Evolutionary conservation across 106 monocot genomes (phyloP).

Genomic region (Acorus gramineus): DNA sequence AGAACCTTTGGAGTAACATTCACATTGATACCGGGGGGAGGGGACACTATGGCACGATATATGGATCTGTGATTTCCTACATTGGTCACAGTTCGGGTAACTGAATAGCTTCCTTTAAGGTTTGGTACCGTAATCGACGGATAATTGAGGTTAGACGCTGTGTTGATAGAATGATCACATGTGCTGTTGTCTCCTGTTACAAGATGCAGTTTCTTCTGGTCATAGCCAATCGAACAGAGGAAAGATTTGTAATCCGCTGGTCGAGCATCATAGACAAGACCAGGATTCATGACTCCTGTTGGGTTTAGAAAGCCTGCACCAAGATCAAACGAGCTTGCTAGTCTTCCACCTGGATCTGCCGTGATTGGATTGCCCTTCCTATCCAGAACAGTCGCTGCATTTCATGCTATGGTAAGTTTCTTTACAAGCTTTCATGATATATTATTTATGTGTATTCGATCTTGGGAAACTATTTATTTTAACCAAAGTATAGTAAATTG

Average conservation of each 20-base stretch:
- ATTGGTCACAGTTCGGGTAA: slow-evolving; percentile 69
- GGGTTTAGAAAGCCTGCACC: slow-evolving; percentile 74
- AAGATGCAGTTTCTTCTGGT: slow-evolving; percentile 34
- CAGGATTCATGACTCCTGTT: slow-evolving; percentile 47
- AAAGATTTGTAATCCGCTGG: slow-evolving; percentile 60
- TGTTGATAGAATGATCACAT: slow-evolving; percentile 17
- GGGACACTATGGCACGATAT: slow-evolving; percentile 37
- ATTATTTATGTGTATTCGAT: too few relatives aligned
- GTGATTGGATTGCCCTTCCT: slow-evolving; percentile 35
- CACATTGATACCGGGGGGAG: slow-evolving; percentile 50
- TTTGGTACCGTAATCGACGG: slow-evolving; percentile 64
- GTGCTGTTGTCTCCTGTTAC: slow-evolving; percentile 52
- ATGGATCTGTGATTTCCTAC: slow-evolving; percentile 40
- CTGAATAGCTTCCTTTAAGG: slow-evolving; percentile 26
- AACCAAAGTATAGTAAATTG: too few relatives aligned
- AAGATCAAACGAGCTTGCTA: slow-evolving; percentile 66
- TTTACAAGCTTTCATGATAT: background rate
- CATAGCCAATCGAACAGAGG: slow-evolving; percentile 74
- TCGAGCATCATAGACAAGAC: slow-evolving; percentile 59
- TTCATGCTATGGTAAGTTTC: background rate
- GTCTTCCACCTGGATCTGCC: slow-evolving; percentile 51
- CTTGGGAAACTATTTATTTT: too few relatives aligned
- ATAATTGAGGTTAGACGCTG: slow-evolving; percentile 63
- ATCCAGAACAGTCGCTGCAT: slow-evolving; percentile 60
- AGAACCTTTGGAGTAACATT: slow-evolving; percentile 55